Evolutionary conservation across 352 stramenopile species (phyloP), one percentile per base, ranked within the genome.

Genomic region (Thraustochytrium sp.): DNA sequence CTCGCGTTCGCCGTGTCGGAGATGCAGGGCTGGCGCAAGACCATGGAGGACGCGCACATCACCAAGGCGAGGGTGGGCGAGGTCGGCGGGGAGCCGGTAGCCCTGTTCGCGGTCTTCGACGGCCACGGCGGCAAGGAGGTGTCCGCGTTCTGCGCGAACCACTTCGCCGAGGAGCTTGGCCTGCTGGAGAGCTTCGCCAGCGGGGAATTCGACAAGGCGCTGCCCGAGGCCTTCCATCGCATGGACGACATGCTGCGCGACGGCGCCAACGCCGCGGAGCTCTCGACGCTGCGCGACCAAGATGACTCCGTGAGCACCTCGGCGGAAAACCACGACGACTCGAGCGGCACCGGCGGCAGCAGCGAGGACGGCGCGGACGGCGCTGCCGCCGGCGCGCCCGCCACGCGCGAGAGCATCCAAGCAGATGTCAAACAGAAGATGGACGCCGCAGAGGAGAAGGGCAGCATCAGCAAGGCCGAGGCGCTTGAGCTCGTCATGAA

Each of bases 21-120:
- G 31, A 85, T 85, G 68, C 80, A 88, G 78, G 86, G 86, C 29
- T 88, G 86, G 86, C 82, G 86, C 37, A 85, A 84, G 63, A 88
- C 73, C 73, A 88, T 88, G 86, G 86, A 88, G 54, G 86, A 88
- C 65, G 86, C 85, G 4, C 86, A 88, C 65, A 31, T 88, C 38
- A 80, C 85, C 34, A 37, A 87, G 51, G 4, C 62, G 18, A 29
- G 8, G 29, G 23, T 86, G 1, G 49, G 64, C 59, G 59, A 72
- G 40, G 40, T 72, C 40, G 59, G 46, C 26, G 59, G 59, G 21
- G 59, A 72, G 40, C 59, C 59, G 13, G 59, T 82, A 26, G 34
- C 49, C 0, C 3, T 88, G 3, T 88, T 88, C 29, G 86, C 68
- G 4, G 86, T 88, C 21, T 88, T 88, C 72, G 86, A 88, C 42